These are phyloP conservation scores for Monilinia aucupariae DNA, from an alignment of 2,329 filamentous ascomycete genomes.

Conservation along the genomic window DNA sequence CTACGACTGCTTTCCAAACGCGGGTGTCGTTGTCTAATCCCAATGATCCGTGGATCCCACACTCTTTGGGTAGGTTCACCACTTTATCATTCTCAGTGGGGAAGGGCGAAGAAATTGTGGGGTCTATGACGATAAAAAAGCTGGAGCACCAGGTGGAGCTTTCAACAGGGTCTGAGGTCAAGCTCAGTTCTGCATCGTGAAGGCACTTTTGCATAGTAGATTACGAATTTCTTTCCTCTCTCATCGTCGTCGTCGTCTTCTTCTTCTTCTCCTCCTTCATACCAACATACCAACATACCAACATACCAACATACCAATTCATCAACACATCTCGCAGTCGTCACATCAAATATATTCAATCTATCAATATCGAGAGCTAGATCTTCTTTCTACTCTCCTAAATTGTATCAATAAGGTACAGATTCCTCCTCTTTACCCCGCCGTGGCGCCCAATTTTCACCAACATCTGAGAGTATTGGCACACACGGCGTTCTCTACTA, in stretches of 20 bases:
- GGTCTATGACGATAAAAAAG: conserved; percentile 14
- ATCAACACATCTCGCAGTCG: not conserved
- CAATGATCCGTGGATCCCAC: no score
- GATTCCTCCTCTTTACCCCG: conserved; percentile 15
- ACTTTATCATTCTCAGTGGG: not conserved
- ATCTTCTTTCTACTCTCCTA: not conserved
- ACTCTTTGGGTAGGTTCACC: not conserved
- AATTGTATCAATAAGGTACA: not conserved
- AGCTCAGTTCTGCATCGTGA: conserved; percentile 4
- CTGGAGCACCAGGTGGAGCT: conserved; percentile 15
- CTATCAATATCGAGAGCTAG: not conserved
- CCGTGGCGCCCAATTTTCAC: conserved; percentile 12
- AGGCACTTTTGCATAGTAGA: not conserved
- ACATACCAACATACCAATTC: no score
- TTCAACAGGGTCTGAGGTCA: not conserved
- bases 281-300: not conserved
- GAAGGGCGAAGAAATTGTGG: not conserved
- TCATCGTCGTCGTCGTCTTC: not conserved
- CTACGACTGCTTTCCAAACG: no score
- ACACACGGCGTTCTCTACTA: not conserved
- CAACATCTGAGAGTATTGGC: not conserved
- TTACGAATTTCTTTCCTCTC: not conserved
- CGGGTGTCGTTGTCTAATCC: no score
- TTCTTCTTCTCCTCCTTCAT: not conserved
- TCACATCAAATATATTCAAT: not conserved